Conservation (phyloP, 2,329 filamentous ascomycete genomes). For the Fusarium tanahbumbuense region DNA sequence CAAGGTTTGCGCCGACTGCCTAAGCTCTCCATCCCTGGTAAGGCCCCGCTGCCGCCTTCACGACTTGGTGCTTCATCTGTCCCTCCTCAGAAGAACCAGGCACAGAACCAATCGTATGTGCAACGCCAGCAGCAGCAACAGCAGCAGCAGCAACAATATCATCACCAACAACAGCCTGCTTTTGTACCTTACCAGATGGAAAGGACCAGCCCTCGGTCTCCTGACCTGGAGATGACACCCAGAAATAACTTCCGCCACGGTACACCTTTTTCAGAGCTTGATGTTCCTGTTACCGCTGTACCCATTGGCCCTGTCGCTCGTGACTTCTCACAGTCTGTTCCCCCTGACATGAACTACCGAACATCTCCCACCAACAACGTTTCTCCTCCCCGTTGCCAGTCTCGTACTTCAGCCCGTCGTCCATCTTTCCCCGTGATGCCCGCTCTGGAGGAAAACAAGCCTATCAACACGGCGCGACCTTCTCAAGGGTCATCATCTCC, state of each 20-base stretch:
- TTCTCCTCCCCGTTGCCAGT: slow-evolving; percentile 60
- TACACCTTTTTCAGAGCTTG: slow-evolving; percentile 92
- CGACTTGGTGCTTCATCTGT: slow-evolving; percentile 46
- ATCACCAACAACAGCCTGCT: slow-evolving; percentile 31
- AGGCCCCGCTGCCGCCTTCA: slow-evolving; percentile 46
- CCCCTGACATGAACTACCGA: slow-evolving; percentile 90
- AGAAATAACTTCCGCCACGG: slow-evolving; percentile 76
- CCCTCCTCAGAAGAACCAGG: slow-evolving; percentile 44
- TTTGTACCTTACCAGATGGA: slow-evolving; percentile 66
- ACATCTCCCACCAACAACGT: slow-evolving; percentile 52
- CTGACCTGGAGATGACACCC: slow-evolving; percentile 66
- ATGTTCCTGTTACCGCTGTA: slow-evolving; percentile 83
- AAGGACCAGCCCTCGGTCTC: slow-evolving; percentile 62
- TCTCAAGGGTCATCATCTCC: slow-evolving; percentile 49
- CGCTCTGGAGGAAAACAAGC: slow-evolving; percentile 73
- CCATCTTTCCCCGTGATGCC: slow-evolving; percentile 77
- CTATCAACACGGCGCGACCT: slow-evolving; percentile 53
- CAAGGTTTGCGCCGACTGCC: slow-evolving; percentile 69
- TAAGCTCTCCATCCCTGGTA: slow-evolving; percentile 69
- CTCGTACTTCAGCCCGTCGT: slow-evolving; percentile 68
- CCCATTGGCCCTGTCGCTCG: slow-evolving; percentile 78
- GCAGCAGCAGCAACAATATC: slow-evolving; percentile 14
- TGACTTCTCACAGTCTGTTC: slow-evolving; percentile 88
- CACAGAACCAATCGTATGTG: slow-evolving; percentile 40
- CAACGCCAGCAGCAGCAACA: slow-evolving; percentile 24